A percentile compares a stretch with the other conserved stretches of the same genome.
Conservation (phyloP, 2,329 filamentous ascomycete species). For the Penicillium sp. region DNA sequence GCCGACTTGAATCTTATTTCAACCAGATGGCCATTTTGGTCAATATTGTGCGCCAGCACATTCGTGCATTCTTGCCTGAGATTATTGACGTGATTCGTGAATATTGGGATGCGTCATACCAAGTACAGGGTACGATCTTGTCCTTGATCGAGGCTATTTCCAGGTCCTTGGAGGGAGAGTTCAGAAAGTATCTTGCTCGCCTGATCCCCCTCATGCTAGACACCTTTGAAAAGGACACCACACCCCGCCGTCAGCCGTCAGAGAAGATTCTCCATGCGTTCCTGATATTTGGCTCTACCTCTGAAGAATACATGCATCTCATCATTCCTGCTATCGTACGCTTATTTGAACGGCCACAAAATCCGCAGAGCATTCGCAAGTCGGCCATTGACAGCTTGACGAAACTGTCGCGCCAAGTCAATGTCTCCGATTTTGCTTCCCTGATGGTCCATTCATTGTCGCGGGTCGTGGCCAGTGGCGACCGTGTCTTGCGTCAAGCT, state of each 20-base stretch:
- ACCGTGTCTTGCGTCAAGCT: constrained; percentile 73
- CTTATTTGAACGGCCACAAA: constrained; percentile 86
- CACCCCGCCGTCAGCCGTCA: constrained; percentile 75
- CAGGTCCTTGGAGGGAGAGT: constrained; percentile 91
- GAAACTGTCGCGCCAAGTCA: constrained; percentile 92
- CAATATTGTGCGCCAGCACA: constrained; percentile 93
- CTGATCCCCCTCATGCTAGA: constrained; percentile 92
- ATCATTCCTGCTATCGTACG: constrained; percentile 95
- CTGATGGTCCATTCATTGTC: constrained; percentile 94
- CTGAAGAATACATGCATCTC: constrained; percentile 98
- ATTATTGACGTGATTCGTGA: constrained; percentile 86
- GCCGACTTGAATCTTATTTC: constrained; percentile 91
- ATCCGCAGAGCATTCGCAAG: constrained; percentile 78
- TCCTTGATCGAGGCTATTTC: constrained; percentile 92
- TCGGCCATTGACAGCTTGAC: constrained; percentile 93
- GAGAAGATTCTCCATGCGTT: constrained; percentile 94
- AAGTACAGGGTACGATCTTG: constrained; percentile 87
- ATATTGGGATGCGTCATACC: constrained; percentile 81
- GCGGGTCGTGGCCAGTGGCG: constrained; percentile 74
- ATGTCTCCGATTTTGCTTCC: constrained; percentile 93
- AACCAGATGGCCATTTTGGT: constrained; percentile 93
- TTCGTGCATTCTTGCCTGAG: constrained; percentile 82
- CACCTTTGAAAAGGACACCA: constrained; percentile 83
- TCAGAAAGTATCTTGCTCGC: constrained; percentile 91
- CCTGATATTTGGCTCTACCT: constrained; percentile 90